phyloP scores from a whole-genome alignment of 768 basidiomycete genomes.

The Epithele typhae region DNA sequence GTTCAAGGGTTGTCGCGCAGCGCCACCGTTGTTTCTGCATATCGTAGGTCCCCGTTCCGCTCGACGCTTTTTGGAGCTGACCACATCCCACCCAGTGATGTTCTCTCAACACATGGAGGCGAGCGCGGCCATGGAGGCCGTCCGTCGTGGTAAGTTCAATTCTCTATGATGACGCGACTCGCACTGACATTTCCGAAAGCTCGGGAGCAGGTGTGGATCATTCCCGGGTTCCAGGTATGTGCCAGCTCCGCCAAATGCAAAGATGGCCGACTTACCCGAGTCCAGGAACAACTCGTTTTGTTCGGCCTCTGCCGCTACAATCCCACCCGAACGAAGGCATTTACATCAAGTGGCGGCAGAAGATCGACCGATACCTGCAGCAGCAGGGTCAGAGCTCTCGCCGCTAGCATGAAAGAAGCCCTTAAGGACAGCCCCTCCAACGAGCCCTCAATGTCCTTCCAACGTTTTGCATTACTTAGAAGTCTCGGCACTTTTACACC shows the following conservation, averaged over 20 bases:
- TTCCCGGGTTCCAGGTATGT: conserved; percentile 59
- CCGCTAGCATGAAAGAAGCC: neutral
- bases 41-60: conserved; percentile 43
- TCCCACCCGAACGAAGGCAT: conserved; percentile 58
- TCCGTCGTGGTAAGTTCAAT: conserved; percentile 49
- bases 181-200: conserved; percentile 39
- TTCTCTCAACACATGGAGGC: conserved; percentile 50
- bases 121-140: conserved; percentile 54
- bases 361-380: conserved; percentile 40
- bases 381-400: conserved; percentile 24
- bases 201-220: conserved; percentile 75
- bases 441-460: neutral
- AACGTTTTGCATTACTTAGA: neutral
- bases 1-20: conserved; percentile 72
- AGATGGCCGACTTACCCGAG: too few relatives aligned
- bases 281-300: conserved; percentile 64
- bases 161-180: too few relatives aligned
- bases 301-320: conserved; percentile 71
- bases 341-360: conserved; percentile 61
- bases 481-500: neutral
- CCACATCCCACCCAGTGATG: conserved; percentile 49
- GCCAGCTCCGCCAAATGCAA: neutral
- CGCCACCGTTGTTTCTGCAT: conserved; percentile 70
- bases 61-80: neutral
- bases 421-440: neutral